These are phyloP conservation scores for Yamadazyma sp. DNA, from an alignment of 805 yeast species.

Conservation along the genomic window DNA sequence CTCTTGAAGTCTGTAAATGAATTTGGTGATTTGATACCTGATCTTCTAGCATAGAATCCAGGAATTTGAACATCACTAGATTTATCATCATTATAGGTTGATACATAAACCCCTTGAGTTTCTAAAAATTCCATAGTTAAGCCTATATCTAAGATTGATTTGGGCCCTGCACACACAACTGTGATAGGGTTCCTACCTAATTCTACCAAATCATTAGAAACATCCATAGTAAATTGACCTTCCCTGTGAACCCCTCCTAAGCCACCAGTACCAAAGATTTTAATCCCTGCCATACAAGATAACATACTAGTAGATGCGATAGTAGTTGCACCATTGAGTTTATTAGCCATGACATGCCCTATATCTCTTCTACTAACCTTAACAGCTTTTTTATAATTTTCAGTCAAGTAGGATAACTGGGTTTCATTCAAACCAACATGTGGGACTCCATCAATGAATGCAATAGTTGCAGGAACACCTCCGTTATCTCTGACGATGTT, in stretches of 20 bases:
- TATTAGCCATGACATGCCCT: conserved; percentile 62
- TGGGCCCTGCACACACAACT: conserved; percentile 93
- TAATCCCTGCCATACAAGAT: conserved; percentile 70
- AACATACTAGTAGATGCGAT: conserved; percentile 86
- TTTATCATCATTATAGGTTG: conserved; percentile 52
- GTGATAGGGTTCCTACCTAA: conserved; percentile 78
- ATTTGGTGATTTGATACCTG: conserved; percentile 72
- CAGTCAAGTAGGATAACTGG: conserved; percentile 54
- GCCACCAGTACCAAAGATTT: conserved; percentile 91
- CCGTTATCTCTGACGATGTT: conserved; percentile 54
- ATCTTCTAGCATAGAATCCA: conserved; percentile 76
- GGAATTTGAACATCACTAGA: conserved; percentile 47
- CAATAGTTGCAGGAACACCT: conserved; percentile 83
- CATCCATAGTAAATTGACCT: conserved; percentile 71
- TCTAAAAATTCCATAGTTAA: conserved; percentile 83
- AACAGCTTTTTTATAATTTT: conserved; percentile 28
- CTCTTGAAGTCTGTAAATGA: conserved; percentile 48
- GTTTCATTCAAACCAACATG: conserved; percentile 55
- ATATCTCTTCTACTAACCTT: conserved; percentile 83
- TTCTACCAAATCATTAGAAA: conserved; percentile 86
- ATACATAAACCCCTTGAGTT: conserved; percentile 86
- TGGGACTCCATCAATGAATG: conserved; percentile 70
- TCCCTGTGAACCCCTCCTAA: conserved; percentile 88
- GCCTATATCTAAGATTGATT: conserved; percentile 75
- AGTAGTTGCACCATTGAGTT: conserved; percentile 82